Percentiles rank a stretch among this genome's conserved stretches.
phyloP scores from a whole-genome alignment of 768 basidiomycete species.

The Crassisporium funariophilum region DNA sequence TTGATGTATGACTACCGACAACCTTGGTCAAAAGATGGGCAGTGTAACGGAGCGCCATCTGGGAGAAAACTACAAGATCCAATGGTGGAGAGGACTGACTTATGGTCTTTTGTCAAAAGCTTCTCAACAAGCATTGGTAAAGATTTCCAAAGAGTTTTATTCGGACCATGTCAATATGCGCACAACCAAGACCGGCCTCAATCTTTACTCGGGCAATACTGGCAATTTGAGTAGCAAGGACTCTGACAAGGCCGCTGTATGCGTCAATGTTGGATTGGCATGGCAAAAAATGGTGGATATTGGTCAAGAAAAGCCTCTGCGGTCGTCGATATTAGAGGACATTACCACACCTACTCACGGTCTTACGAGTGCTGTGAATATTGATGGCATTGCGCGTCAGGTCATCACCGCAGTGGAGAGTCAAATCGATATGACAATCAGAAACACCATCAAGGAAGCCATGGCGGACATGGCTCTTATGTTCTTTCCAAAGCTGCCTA shows the following conservation, averaged over 20 bases:
- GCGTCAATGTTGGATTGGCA: neutral
- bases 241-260: neutral
- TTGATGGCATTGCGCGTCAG: too few relatives aligned
- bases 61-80: neutral
- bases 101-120: neutral
- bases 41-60: neutral
- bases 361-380: too few relatives aligned
- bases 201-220: slow-evolving; percentile 1
- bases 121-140: neutral
- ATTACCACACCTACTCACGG: neutral
- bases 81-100: slow-evolving; percentile 2
- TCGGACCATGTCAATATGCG: slow-evolving; percentile 9
- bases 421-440: too few relatives aligned
- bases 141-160: slow-evolving; percentile 2
- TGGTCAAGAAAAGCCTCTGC: neutral
- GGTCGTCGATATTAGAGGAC: neutral
- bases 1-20: neutral
- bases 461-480: neutral
- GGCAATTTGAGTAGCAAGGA: neutral
- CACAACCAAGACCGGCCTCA: neutral
- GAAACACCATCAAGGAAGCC: neutral
- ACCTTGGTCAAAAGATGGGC: neutral
- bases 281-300: neutral
- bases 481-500: neutral
- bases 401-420: too few relatives aligned